phyloP scores from a whole-genome alignment of 257 asterid species.

The Penstemon eatonii region DNA sequence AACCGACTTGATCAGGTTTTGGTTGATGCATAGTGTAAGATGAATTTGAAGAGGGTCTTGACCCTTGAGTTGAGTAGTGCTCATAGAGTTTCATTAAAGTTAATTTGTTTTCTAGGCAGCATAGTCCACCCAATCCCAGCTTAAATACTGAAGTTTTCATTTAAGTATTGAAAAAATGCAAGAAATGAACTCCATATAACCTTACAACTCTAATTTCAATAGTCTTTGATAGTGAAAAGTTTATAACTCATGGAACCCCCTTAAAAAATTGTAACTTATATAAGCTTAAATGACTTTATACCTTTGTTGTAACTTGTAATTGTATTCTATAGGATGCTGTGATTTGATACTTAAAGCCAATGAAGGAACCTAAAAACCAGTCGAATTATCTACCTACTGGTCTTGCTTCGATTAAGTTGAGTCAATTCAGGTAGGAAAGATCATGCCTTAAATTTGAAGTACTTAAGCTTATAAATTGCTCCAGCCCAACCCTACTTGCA shows the following conservation, averaged over 20 bases:
- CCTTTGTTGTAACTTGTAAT: not conserved
- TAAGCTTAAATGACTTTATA: conserved; percentile 9
- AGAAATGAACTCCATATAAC: not conserved
- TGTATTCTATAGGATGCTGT: not conserved
- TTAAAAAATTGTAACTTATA: not conserved
- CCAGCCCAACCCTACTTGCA: not conserved
- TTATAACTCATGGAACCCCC: not conserved
- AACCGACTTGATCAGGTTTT: conserved; percentile 10
- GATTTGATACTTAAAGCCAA: not conserved
- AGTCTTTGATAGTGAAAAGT: conserved; percentile 1
- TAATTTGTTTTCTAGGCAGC: conserved; percentile 14
- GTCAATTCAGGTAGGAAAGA: conserved; percentile 11
- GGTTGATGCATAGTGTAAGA: not conserved
- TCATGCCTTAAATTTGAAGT: not conserved
- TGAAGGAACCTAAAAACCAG: not conserved
- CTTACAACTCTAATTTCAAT: not conserved
- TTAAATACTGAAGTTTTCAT: conserved; percentile 5
- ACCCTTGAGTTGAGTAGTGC: not conserved
- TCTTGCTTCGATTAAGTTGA: conserved; percentile 3
- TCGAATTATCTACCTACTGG: not conserved
- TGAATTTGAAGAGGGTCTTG: conserved; percentile 8
- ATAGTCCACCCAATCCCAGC: not conserved
- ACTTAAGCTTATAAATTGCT: not conserved
- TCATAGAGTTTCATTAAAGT: conserved; percentile 10
- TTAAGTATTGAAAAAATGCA: not conserved